Conservation (phyloP, 2,329 filamentous ascomycete genomes). For the Trichoderma sp. region DNA sequence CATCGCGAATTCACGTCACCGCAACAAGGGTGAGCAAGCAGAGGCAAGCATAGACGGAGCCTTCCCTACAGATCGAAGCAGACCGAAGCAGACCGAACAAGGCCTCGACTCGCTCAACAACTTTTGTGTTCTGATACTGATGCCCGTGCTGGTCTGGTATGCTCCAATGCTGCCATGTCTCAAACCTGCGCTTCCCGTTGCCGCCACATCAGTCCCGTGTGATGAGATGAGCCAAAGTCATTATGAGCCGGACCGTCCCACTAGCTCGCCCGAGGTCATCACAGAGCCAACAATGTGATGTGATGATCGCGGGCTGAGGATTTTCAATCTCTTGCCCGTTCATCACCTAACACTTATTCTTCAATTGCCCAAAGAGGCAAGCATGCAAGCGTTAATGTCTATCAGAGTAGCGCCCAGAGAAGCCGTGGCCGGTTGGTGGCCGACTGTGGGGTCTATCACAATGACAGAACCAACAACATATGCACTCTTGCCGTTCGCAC, state of each 20-base stretch:
- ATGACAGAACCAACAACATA: slow-evolving; percentile 27
- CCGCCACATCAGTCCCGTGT: slow-evolving; percentile 3
- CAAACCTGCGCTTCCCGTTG: neutral
- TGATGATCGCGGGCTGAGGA: neutral
- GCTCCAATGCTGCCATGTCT: slow-evolving; percentile 10
- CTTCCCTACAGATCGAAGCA: neutral
- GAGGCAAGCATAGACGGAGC: neutral
- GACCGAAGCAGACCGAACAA: slow-evolving; percentile 19
- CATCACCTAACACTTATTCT: neutral
- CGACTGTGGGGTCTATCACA: slow-evolving; percentile 30
- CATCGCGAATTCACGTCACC: slow-evolving; percentile 3
- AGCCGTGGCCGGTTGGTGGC: neutral
- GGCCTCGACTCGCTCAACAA: neutral
- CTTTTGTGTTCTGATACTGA: neutral
- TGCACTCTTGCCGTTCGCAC: slow-evolving; percentile 24
- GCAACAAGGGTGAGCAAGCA: slow-evolving; percentile 2
- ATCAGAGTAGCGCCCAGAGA: slow-evolving; percentile 2
- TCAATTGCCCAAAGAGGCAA: slow-evolving; percentile 24
- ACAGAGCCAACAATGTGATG: slow-evolving; percentile 17
- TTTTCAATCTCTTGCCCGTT: neutral
- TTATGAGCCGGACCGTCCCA: slow-evolving; percentile 34
- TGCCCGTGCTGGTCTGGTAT: neutral
- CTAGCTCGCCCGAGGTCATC: slow-evolving; percentile 26
- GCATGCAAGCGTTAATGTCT: slow-evolving; percentile 1
- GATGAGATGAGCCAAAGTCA: neutral